Percentiles rank a stretch among this genome's conserved stretches.
These are phyloP conservation scores for Picochlorum sp. DNA, from an alignment of 139 green algal species.

Conservation along the genomic window DNA sequence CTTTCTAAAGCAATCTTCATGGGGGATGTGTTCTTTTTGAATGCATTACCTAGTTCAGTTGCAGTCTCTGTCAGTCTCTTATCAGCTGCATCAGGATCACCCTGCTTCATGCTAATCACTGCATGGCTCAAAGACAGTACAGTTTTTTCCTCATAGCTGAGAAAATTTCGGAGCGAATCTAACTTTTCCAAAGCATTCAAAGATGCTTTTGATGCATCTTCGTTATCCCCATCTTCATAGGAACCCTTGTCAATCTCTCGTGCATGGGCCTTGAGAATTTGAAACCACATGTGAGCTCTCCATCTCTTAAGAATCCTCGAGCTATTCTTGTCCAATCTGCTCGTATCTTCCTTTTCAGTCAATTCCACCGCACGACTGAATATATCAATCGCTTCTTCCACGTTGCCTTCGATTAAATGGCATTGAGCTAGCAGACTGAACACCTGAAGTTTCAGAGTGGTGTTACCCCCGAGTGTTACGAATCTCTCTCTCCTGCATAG, in stretches of 20 bases:
- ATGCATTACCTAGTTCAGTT: not conserved
- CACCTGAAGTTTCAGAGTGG: constrained; percentile 3
- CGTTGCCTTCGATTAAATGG: not conserved
- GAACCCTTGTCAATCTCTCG: too few species aligned
- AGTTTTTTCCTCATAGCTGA: constrained; percentile 3
- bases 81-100: constrained; percentile 1
- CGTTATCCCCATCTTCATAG: too few species aligned
- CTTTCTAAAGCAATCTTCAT: not conserved
- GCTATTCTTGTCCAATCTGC: too few species aligned
- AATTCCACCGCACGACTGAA: not conserved
- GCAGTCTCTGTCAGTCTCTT: constrained; percentile 1
- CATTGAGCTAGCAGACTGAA: not conserved
- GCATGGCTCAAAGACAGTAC: constrained; percentile 7
- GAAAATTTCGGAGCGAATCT: not conserved
- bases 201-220: not conserved
- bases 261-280: too few species aligned
- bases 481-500: constrained; percentile 5
- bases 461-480: not conserved
- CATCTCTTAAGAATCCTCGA: too few species aligned
- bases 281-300: too few species aligned
- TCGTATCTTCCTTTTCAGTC: not conserved
- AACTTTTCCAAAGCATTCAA: not conserved
- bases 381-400: not conserved
- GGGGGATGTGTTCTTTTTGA: not conserved
- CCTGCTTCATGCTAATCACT: not conserved